Base-by-base conservation (phyloP, 2,329 filamentous ascomycete species). In the Endothia cerciana region DNA sequence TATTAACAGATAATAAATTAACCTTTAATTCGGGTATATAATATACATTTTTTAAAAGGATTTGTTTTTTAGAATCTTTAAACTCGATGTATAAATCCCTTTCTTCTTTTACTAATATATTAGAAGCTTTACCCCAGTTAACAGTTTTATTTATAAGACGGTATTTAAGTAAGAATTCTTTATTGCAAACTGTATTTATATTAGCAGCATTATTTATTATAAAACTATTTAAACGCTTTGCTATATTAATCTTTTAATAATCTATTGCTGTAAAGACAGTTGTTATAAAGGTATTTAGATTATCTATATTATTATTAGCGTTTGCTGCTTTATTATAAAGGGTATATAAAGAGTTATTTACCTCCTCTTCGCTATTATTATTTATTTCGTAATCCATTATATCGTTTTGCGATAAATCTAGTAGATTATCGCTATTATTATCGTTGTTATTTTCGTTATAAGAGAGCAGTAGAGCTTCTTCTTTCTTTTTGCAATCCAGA, bases 121-220 rank as follows among this genome's bases (percentile, higher is more conserved):
- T 43, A 43, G 17, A 43, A 19, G 13, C 13, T 19, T 49, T 49
- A 49, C 45, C n/a, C 19, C 6, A 49, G 19, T 49, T 49, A 3
- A 49, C 11, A 49, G 15, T 49, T 49, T 49, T 51, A 11, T 11
- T 28, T 28, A 30, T 51, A 51, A 10, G 22, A 30, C 7, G 11
- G 55, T 55, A 62, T 4, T 22, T 28, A 19, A 5, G 11, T 30
- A 62, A 62, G 28, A 19, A 22, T 2, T 15, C 2, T 62, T 55
- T 62, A 62, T 30, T 43, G 55, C 8, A 56, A 6, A 55, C 4
- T 19, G 22, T 55, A 62, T 43, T 62, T 43, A 62, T 62, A 62
- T 51, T 62, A 22, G 7, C 5, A 53, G 10, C 0, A 41, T 6
- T 36, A 59, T 59, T 17, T 28, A 59, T 1, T n/a, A 59, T 43